phyloP scores from a whole-genome alignment of 2,329 filamentous ascomycete genomes.

The Neoscytalidium dimidiatum region DNA sequence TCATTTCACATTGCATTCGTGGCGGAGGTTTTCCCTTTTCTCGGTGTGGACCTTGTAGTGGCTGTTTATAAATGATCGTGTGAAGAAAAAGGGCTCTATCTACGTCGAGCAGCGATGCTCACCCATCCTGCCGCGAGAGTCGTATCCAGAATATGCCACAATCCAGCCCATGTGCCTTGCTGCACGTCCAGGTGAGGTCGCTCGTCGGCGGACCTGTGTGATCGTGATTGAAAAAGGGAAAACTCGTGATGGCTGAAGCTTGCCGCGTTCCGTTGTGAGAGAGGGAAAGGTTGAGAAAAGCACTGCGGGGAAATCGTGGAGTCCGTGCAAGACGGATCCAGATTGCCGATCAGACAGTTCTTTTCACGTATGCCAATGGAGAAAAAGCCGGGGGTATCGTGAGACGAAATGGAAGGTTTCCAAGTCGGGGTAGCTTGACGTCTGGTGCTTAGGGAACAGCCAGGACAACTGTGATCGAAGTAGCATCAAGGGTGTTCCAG shows the following conservation, averaged over 20 bases:
- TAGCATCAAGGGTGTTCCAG: neutral
- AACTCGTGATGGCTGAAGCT: neutral
- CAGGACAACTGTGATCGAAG: neutral
- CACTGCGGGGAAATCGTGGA: neutral
- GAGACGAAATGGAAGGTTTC: neutral
- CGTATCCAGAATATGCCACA: neutral
- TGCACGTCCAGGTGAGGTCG: neutral
- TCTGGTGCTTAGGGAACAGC: neutral
- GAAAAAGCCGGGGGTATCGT: neutral
- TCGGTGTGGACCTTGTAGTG: neutral
- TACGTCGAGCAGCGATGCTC: slow-evolving; percentile 4
- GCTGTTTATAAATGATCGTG: neutral
- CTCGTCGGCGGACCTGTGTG: neutral
- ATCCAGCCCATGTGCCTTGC: neutral
- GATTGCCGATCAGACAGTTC: neutral
- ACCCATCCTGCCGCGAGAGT: neutral
- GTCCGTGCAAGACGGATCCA: neutral
- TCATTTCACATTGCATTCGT: too few relatives aligned
- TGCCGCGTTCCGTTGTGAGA: neutral
- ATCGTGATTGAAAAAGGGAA: too few relatives aligned
- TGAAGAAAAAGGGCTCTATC: neutral
- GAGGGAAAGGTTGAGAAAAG: neutral
- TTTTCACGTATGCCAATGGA: neutral
- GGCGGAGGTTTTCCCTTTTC: too few relatives aligned
- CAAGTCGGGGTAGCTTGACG: neutral